Base-by-base conservation (phyloP, 2,329 filamentous ascomycete genomes). In the Curvularia eragrostidis region DNA sequence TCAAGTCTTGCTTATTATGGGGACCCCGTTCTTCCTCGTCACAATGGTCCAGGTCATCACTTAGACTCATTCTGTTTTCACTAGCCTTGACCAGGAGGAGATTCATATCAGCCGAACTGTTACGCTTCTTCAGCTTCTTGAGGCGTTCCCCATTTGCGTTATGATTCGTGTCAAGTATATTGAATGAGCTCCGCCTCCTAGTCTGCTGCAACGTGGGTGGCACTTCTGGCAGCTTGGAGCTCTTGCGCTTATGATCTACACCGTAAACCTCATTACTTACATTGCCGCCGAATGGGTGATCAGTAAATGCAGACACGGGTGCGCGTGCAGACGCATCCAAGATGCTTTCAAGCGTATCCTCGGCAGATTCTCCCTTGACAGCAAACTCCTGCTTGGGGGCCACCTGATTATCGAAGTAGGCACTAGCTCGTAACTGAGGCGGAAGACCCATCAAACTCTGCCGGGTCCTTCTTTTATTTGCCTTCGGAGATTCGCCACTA, bases 241-340 rank as follows among this genome's bases (percentile, higher is more conserved):
- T 82, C 84, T 64, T 84, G 79, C 63, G 32, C 58, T 62, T 66
- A 52, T 65, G 66, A 54, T 71, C 76, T 65, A 57, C 72, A 61
- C 89, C 89, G 71, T 95, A 96, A 0, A 93, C 85, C 67, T 94
- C 90, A 4, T 85, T 75, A 23, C 92, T 90, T 10, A 93, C 81
- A 61, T 87, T 86, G 4, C 93, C 93, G 26, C 89, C 90, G 70
- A 91, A 93, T 0, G 89, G 86, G 74, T 97, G 93, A 70, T 97
- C 92, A 0, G 91, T 96, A 69, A 98, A 98, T 24, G 93, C 94
- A 64, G 84, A 91, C 28, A 97, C 93, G 1, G 95, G 95, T 0
- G 95, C 94, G 58, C 84, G 86, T 2, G 91, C 91, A 2, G 94
- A 95, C 7, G 94, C 95, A 72, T 97, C 90, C 7, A 99, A 84